Conservation (phyloP, 768 basidiomycete genomes). For the Podaxis sp. region DNA sequence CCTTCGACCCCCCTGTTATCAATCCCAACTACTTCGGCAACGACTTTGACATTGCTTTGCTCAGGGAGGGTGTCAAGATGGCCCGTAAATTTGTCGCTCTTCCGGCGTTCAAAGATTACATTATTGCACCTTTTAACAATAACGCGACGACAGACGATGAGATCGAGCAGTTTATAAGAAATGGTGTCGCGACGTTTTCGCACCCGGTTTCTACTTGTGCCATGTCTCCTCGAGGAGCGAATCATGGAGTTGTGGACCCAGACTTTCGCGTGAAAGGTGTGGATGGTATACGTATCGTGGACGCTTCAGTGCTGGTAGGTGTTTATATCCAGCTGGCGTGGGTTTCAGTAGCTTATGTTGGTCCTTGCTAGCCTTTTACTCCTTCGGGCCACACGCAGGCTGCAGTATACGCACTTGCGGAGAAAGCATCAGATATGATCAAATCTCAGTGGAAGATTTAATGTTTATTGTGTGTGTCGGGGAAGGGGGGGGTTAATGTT, state of each 20-base stretch:
- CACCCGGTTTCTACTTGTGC: conserved; percentile 31
- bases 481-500: neutral
- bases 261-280: conserved; percentile 32
- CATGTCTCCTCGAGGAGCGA: conserved; percentile 25
- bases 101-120: conserved; percentile 25
- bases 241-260: conserved; percentile 32
- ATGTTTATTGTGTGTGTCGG: neutral
- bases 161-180: conserved; percentile 23
- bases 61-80: conserved; percentile 24
- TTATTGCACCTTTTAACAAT: conserved; percentile 20
- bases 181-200: conserved; percentile 18
- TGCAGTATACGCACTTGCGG: conserved; percentile 29
- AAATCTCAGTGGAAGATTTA: conserved; percentile 18
- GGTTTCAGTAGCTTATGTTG: neutral
- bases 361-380: conserved; percentile 22
- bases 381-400: conserved; percentile 29
- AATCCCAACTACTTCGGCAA: conserved; percentile 42
- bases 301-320: conserved; percentile 32
- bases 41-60: conserved; percentile 26
- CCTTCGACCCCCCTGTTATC: conserved; percentile 46
- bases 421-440: conserved; percentile 32
- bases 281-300: conserved; percentile 32
- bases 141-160: conserved; percentile 24
- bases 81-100: conserved; percentile 22
- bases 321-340: neutral